Base-by-base conservation (phyloP, 2,329 filamentous ascomycete species). In the Fusarium xyrophilum region DNA sequence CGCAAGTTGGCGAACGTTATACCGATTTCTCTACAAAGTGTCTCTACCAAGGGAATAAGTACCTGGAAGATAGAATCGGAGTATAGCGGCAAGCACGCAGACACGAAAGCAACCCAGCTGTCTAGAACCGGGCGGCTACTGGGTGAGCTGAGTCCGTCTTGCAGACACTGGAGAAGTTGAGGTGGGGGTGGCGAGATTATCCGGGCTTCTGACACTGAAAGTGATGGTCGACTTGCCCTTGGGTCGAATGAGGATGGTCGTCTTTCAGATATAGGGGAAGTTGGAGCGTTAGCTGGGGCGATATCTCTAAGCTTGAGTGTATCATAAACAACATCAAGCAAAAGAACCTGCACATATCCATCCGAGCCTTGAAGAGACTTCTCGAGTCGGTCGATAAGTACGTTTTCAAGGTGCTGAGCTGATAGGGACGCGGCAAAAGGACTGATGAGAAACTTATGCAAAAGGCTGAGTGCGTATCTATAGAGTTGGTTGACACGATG, bases 31-130 rank as follows among this genome's bases (percentile, higher is more conserved):
- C 84, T 84, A 76, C 94, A 97, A 43, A 99, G 85, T 33, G 93
- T 96, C 77, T 96, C 94, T 2, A 97, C 94, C 6, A 99, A 83
- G 14, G 93, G 96, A 55, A 99, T 89, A 35, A 99, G 82, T 53
- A 96, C 91, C 75, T 97, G 92, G 76, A 97, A 97, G 46, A 97
- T 93, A 8, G 90, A 88, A 43, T 92, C 89, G 1, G 91, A 86
- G 77, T 97, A 97, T 17, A 97, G 84, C 0, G 94, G 93, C 32
- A 99, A 82, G 44, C 93, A 92, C 75, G 95, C 91, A 7, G 89
- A 87, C 11, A 99, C 83, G 70, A 99, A 94, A 32, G 87, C 85
- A 13, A 97, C 89, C 96, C 96, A 99, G 76, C 92, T 94, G 73
- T 98, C 94, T 36, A 99, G 82, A 9, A 96, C 90, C 12, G 89